A percentile compares a stretch with the other conserved stretches of the same genome.
These are phyloP conservation scores for Tritrichomonas foetus DNA, from an alignment of 208 protist genomes.

Conservation along the genomic window DNA sequence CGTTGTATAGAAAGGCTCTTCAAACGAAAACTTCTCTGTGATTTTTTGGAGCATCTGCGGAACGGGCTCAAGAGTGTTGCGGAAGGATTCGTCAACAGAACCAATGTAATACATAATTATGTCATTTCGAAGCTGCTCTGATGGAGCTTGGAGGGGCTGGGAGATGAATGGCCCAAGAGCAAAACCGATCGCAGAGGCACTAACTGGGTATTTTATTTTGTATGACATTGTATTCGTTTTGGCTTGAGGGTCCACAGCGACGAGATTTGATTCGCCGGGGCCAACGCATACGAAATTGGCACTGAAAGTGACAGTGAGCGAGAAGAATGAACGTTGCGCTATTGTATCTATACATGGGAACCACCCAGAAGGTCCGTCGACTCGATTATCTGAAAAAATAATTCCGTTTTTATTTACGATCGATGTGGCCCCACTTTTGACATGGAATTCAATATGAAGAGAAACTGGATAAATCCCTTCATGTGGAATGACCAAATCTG, in stretches of 20 bases:
- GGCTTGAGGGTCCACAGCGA: background rate
- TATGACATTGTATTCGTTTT: background rate
- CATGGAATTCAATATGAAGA: background rate
- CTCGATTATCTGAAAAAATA: background rate
- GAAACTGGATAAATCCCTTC: background rate
- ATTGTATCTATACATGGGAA: conserved; percentile 25
- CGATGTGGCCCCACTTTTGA: background rate
- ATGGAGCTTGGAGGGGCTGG: background rate
- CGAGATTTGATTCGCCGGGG: background rate
- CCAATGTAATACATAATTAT: background rate
- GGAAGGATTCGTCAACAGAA: background rate
- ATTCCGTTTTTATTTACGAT: background rate
- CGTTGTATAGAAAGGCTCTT: background rate
- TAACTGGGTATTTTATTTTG: background rate
- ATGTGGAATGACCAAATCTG: background rate
- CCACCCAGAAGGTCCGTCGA: conserved; percentile 27
- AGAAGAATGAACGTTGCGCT: background rate
- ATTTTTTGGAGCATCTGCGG: background rate
- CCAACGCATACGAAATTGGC: background rate
- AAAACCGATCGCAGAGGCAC: background rate
- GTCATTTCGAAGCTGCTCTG: background rate
- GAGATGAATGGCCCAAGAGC: background rate
- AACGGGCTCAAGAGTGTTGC: background rate
- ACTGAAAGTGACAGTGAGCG: background rate
- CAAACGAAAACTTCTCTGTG: background rate